Base-by-base conservation (phyloP, 805 yeast species). In the Zygosaccharomyces rouxii region DNA sequence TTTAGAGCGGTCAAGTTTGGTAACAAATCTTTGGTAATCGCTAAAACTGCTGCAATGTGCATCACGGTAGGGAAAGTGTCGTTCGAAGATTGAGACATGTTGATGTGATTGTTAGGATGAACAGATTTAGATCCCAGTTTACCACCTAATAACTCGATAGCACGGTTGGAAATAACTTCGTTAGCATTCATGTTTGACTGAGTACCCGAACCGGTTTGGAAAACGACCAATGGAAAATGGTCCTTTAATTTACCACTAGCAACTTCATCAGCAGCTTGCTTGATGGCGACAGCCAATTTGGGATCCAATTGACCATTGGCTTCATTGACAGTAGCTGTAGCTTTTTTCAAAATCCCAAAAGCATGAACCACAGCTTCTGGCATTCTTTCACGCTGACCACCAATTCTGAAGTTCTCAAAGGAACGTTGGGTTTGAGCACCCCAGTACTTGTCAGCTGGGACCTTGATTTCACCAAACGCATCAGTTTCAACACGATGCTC, bases 21-120 rank as follows among this genome's bases (percentile, higher is more conserved):
- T 46, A 92, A 59, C 69, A 94, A 78, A 37, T 76, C 74, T 66
- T 78, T 63, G 47, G 84, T 73, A 72, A 92, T 86, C 75, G 92
- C 96, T 38, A 86, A 79, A 55, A 90, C 97, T 16, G 98, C 97
- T 49, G 99, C 97, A 72, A 94, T 92, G 76, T 94, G 99, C 99
- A 94, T 94, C 48, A 92, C 99, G 31, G 99, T 90, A 59, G 99
- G 99, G 86, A 94, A 94, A 47, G 98, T 94, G 73, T 94, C 99
- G 71, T 94, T 94, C 41, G 97, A 89, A n/a, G 96, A 88, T 75
- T 94, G 98, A 16, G 97, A 87, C 88, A 89, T 90, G 78, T 94
- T 94, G 63, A 90, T 95, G 73, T 94, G 98, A 72, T 94, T 98
- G 73, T 94, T 94, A 57, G 99, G 99, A 73, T 94, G 99, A 48